phyloP scores from a whole-genome alignment of 1,139 yeast species.

The Blastobotrys indianensis region DNA sequence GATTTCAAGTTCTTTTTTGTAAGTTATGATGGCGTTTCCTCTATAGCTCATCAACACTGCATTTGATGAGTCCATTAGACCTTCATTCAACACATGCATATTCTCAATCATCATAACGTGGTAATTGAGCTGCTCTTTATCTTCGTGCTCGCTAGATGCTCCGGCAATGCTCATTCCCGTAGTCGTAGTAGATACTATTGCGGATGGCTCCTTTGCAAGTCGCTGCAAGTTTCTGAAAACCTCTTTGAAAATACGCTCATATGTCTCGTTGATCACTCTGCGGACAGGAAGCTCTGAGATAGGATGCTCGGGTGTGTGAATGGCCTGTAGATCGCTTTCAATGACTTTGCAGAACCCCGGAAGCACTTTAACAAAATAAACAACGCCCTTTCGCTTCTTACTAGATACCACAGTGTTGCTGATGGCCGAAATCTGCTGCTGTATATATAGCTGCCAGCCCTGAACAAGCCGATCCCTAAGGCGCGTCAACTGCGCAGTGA shows the following conservation, averaged over 20 bases:
- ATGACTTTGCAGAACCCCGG: slow-evolving; percentile 41
- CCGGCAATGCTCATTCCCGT: slow-evolving; percentile 10
- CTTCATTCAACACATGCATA: slow-evolving; percentile 52
- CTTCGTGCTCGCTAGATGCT: slow-evolving; percentile 40
- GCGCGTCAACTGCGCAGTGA: slow-evolving; percentile 48
- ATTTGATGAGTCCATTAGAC: slow-evolving; percentile 36
- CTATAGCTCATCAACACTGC: slow-evolving; percentile 29
- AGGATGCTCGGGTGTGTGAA: slow-evolving; percentile 17
- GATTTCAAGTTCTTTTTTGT: slow-evolving; percentile 42
- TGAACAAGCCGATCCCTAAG: slow-evolving; percentile 46
- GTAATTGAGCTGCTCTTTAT: slow-evolving; percentile 50
- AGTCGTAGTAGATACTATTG: slow-evolving; percentile 7
- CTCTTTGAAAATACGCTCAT: slow-evolving; percentile 34
- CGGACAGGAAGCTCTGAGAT: slow-evolving; percentile 29
- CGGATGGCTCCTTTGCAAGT: slow-evolving; percentile 26
- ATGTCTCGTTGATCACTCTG: slow-evolving; percentile 40
- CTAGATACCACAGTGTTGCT: slow-evolving; percentile 46
- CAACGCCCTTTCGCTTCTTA: slow-evolving; percentile 39
- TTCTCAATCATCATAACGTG: slow-evolving; percentile 61
- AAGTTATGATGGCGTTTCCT: slow-evolving; percentile 34
- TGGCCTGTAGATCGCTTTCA: slow-evolving; percentile 26
- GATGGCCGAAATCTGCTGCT: slow-evolving; percentile 48
- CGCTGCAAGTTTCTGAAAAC: slow-evolving; percentile 30
- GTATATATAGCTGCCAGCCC: slow-evolving; percentile 57
- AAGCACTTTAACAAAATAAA: slow-evolving; percentile 41